Base-by-base conservation (phyloP, 495 filamentous ascomycete species). In the Podospora bellae-mahoneyi region DNA sequence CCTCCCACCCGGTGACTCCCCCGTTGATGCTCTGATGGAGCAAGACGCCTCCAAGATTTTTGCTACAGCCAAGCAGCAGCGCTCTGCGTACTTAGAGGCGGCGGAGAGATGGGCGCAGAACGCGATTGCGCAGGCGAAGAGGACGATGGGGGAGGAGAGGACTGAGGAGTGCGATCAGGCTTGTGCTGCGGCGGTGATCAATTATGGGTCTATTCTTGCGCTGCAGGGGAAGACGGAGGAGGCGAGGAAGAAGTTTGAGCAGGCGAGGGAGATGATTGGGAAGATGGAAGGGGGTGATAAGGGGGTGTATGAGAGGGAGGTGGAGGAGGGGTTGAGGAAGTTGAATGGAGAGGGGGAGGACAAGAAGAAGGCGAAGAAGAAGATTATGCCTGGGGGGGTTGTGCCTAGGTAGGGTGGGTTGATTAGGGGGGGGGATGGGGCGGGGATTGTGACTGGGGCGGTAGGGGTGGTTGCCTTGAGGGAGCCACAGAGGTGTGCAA, bases 161-260 rank as follows among this genome's bases (percentile, higher is more conserved):
- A 92, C 88, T 4, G 84, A 89, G 34, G 91, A 96, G 74, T 98
- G 95, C 75, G 92, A 96, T 79, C 71, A 88, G n/a, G 91, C 87
- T 16, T 97, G 95, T 75, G 90, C 89, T 0, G 89, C 87, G 10
- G 91, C 94, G n/a, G 89, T 89, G 55, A 88, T 91, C 76, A 97
- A 96, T 77, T 83, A 97, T 59, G 95, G 88, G 15, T 90, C 93
- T 68, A 86, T 99, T 69, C 89, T 92, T 1, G 84, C 89, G 68
- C 86, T 92, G 82, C 77, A 87, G 61, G 88, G 90, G 2, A 82
- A 90, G 71, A 67, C 78, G 0, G 79, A 82, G n/a, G 85, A 90
- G 70, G 95, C 95, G 16, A 79, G 80, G 69, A 80, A 76, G 68
- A 79, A 78, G 69, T 93, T 89, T 72, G 77, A 83, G 54, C 87